Base-by-base conservation (phyloP, 192 early-diverging fungal genomes). In the Thamnidium elegans region DNA sequence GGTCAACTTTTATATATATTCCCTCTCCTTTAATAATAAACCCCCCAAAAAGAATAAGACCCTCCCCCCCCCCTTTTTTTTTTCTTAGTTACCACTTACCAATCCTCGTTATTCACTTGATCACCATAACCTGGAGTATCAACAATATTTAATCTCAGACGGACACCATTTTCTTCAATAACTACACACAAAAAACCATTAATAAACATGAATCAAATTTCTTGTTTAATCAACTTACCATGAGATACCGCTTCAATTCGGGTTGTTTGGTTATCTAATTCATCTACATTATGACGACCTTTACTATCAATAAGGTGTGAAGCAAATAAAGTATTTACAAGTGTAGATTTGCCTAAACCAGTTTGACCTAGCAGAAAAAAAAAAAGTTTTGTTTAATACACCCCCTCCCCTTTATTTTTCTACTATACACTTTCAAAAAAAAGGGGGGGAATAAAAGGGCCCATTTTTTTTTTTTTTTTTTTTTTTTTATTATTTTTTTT, bases 81-180 rank as follows among this genome's bases (percentile, higher is more conserved):
- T 39, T 6, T 1, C 36, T 52, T 47, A 44, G 39, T 26, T 20
- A 31, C n/a, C 6, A 59, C 76, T 62, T 69, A 92, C 92, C 97
- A 98, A 63, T 90, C 86, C 70, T 97, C 95, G 82, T 99, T 99
- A 86, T 99, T 98, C 68, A 96, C 94, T 79, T 96, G 94, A 81
- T 99, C 97, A 65, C 93, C 95, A 67, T 92, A 99, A 48, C 97
- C 97, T 47, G 97, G 97, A 55, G 97, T 99, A 71, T 99, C 97
- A 46, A 96, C 92, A 71, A 99, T 93, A 65, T 94, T 97, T 68
- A 99, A 84, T 80, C 87, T 89, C 74, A 97, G 84, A 56, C 86
- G 86, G 58, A 99, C 95, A 46, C 91, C 93, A 67, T 94, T 96
- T 76, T 99, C 97, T 70, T 98, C 93, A 69, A 98, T 87, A 50